Evolutionary conservation across 805 yeast genomes (phyloP).

Genomic region (Yarrowia sp.): DNA sequence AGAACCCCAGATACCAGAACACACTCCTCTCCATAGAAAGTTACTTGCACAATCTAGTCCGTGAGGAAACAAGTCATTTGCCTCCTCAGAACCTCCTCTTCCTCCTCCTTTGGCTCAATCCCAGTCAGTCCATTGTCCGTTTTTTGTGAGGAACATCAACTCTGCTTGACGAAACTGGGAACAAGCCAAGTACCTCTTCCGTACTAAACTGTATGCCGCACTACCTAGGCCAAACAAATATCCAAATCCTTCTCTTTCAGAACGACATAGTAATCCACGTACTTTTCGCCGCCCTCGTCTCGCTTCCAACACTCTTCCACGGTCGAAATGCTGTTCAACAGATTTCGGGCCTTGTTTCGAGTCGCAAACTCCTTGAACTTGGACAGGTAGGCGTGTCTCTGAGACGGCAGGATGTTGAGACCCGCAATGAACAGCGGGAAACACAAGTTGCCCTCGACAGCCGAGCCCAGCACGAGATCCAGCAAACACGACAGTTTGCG

Average conservation of each 20-base stretch:
- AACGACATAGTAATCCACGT: slow-evolving; percentile 70
- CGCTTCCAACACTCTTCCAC: slow-evolving; percentile 45
- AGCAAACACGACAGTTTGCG: slow-evolving; percentile 54
- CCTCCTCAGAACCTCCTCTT: too few species aligned
- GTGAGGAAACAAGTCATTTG: too few species aligned
- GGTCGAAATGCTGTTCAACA: slow-evolving; percentile 42
- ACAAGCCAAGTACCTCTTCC: too few species aligned
- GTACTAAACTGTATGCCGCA: background rate
- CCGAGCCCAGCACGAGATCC: slow-evolving; percentile 60
- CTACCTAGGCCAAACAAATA: slow-evolving; percentile 41
- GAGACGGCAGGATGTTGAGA: slow-evolving; percentile 49
- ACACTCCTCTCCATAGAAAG: too few species aligned
- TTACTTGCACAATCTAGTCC: too few species aligned
- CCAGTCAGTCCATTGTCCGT: too few species aligned
- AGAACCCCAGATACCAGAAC: too few species aligned
- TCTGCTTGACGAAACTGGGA: too few species aligned
- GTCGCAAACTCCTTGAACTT: slow-evolving; percentile 55
- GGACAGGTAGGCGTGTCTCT: slow-evolving; percentile 33
- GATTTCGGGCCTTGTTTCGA: slow-evolving; percentile 68
- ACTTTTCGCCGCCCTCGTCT: slow-evolving; percentile 50
- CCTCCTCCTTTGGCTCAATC: too few species aligned
- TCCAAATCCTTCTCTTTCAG: slow-evolving; percentile 72
- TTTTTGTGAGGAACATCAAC: too few species aligned
- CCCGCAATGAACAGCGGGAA: slow-evolving; percentile 81
- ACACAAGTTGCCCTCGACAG: slow-evolving; percentile 66